Percentiles rank a stretch among this genome's conserved stretches.
phyloP scores from a whole-genome alignment of 202 grass and related monocot genomes.

The Digitaria exilis region DNA sequence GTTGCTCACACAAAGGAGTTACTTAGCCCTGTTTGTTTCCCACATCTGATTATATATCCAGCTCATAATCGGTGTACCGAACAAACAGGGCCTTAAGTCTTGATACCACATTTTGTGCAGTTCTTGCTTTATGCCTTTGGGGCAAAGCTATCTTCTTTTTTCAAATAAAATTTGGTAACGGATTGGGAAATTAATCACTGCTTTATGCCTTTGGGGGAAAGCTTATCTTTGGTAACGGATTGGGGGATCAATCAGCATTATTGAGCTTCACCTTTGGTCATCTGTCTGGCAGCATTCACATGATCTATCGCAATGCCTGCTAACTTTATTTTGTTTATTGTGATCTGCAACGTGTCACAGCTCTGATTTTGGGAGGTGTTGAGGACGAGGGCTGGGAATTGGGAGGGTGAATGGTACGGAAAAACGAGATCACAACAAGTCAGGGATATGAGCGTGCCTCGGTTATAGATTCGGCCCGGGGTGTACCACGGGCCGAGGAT shows the following conservation, averaged over 20 bases:
- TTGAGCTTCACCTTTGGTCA: neutral
- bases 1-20: no score
- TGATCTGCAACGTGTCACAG: neutral
- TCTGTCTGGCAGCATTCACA: neutral
- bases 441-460: no score
- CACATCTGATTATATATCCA: no score
- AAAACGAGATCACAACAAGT: no score
- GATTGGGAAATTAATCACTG: neutral
- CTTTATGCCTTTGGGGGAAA: neutral
- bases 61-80: no score
- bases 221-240: neutral
- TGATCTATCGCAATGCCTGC: neutral
- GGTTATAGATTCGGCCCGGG: no score
- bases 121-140: neutral
- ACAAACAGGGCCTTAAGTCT: neutral
- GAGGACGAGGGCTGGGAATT: no score
- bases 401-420: no score
- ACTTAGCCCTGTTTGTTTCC: no score
- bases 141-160: neutral
- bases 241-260: neutral
- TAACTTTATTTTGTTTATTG: neutral
- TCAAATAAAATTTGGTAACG: neutral
- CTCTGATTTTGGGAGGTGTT: no score
- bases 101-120: neutral
- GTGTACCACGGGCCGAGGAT: no score